phyloP scores from a whole-genome alignment of 805 yeast species.

The Starmerella asiatica region DNA sequence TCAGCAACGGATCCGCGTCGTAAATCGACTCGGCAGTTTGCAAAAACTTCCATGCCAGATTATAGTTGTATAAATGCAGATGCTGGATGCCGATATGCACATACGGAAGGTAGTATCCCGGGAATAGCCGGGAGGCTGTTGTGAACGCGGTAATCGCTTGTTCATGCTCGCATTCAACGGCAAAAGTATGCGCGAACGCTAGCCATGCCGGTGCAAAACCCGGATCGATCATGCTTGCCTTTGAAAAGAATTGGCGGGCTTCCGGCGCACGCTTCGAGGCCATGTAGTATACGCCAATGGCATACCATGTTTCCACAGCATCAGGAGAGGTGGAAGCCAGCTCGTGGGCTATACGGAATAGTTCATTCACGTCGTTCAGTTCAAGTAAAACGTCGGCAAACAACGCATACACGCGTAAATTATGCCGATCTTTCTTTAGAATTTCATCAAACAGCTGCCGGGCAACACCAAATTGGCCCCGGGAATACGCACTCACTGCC shows the following conservation, averaged over 20 bases:
- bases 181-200: constrained; percentile 96
- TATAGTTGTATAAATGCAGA: constrained; percentile 67
- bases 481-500: constrained; percentile 58
- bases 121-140: constrained; percentile 79
- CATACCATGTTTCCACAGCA: constrained; percentile 75
- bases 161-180: constrained; percentile 96
- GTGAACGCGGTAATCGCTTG: constrained; percentile 96
- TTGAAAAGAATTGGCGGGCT: constrained; percentile 76
- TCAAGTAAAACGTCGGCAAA: constrained; percentile 79
- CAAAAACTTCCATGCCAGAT: constrained; percentile 76
- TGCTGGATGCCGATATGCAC: constrained; percentile 94
- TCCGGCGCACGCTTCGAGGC: constrained; percentile 59
- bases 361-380: constrained; percentile 63
- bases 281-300: constrained; percentile 82
- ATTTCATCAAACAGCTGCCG: constrained; percentile 52
- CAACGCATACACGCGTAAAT: constrained; percentile 57
- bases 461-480: constrained; percentile 69
- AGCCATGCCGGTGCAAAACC: constrained; percentile 94
- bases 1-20: constrained; percentile 68
- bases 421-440: constrained; percentile 44
- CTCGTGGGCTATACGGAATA: constrained; percentile 70
- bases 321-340: constrained; percentile 75
- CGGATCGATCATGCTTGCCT: constrained; percentile 77
- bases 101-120: constrained; percentile 67
- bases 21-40: constrained; percentile 63